Percentiles rank a stretch among this genome's conserved stretches.
Evolutionary conservation across 176 grass and related monocot species (phyloP).

Genomic region (Zoysia japonica): DNA sequence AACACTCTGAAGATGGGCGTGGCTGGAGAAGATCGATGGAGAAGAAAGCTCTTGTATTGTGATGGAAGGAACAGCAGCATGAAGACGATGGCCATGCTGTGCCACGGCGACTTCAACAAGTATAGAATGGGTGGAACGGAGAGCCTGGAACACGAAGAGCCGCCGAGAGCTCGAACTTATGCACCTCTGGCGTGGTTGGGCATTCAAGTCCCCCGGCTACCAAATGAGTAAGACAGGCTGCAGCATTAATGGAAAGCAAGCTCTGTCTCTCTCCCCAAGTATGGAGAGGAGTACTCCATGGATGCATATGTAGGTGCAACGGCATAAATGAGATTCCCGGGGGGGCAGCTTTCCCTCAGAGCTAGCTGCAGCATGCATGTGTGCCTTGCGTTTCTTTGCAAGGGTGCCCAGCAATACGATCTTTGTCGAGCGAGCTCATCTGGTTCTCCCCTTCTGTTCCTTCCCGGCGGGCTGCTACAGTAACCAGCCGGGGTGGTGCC

Average conservation of each 20-base stretch:
- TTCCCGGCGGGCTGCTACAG: not conserved
- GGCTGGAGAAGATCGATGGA: no score
- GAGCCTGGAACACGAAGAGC: constrained; percentile 9
- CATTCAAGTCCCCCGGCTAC: constrained; percentile 77
- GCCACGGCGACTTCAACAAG: no score
- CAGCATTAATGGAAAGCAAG: constrained; percentile 82
- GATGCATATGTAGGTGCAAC: constrained; percentile 64
- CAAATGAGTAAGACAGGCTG: constrained; percentile 85
- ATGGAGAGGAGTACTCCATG: constrained; percentile 23
- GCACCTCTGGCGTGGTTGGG: constrained; percentile 43
- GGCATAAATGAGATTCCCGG: constrained; percentile 70
- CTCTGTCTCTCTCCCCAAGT: constrained; percentile 23
- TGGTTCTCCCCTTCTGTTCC: not conserved
- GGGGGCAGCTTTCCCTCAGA: constrained; percentile 23
- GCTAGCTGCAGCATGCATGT: constrained; percentile 24
- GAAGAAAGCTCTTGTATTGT: no score
- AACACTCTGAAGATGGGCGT: no score
- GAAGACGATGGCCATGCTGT: not conserved
- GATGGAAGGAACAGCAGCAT: not conserved
- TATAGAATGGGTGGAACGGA: constrained; percentile 10
- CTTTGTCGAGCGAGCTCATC: not conserved
- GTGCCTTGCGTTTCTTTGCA: constrained; percentile 41
- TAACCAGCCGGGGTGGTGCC: not conserved
- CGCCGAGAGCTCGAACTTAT: constrained; percentile 38
- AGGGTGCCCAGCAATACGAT: constrained; percentile 42